phyloP scores from a whole-genome alignment of 441 rosid genomes.

The Pelargonium australe region DNA sequence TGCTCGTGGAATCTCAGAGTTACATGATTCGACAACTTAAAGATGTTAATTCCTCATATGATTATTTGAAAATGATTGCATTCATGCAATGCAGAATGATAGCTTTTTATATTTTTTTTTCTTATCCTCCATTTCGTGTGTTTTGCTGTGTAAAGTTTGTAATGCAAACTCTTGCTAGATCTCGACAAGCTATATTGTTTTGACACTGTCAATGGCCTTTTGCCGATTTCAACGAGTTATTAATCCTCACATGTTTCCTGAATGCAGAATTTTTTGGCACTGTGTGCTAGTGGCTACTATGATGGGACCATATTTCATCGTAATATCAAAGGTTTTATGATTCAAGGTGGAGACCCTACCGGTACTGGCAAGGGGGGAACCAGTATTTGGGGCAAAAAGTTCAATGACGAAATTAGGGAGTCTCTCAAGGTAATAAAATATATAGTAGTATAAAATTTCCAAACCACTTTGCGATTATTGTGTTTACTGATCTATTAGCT shows the following conservation, averaged over 20 bases:
- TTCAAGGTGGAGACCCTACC: slow-evolving; percentile 95
- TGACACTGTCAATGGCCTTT: not conserved
- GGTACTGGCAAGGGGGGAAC: slow-evolving; percentile 96
- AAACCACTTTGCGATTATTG: not conserved
- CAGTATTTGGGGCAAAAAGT: slow-evolving; percentile 97
- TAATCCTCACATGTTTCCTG: slow-evolving; percentile 8
- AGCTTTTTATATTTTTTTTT: not conserved
- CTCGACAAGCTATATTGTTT: not conserved
- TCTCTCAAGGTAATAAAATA: slow-evolving; percentile 68
- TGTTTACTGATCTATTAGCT: too few species aligned
- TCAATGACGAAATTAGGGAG: slow-evolving; percentile 91
- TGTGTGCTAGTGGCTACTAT: slow-evolving; percentile 83
- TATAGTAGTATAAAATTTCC: not conserved
- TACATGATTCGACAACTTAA: not conserved
- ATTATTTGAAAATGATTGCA: not conserved
- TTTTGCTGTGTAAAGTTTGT: not conserved
- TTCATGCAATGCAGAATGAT: not conserved
- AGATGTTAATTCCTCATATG: not conserved
- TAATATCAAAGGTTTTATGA: slow-evolving; percentile 94
- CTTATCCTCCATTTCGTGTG: not conserved
- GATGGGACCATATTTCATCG: slow-evolving; percentile 88
- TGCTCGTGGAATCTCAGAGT: not conserved
- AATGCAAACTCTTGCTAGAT: not conserved
- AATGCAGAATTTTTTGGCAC: slow-evolving; percentile 80
- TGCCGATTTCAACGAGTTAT: not conserved